phyloP scores from a whole-genome alignment of 345 rosid species.

The Cardiospermum halicacabum region DNA sequence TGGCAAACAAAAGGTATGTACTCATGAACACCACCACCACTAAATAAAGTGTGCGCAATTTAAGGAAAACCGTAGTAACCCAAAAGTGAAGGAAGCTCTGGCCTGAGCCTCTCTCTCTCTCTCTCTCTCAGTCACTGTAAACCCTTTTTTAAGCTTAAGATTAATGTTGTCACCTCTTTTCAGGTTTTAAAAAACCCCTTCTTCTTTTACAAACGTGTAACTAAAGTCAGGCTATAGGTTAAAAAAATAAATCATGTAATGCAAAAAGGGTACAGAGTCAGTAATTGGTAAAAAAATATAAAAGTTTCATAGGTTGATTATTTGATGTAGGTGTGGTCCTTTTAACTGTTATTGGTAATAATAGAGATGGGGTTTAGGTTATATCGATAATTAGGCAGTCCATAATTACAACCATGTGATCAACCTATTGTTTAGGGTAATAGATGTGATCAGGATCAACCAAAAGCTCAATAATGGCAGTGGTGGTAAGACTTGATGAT shows the following conservation, averaged over 20 bases:
- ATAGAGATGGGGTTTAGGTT: not conserved
- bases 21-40: constrained; percentile 17
- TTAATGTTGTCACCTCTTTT: constrained; percentile 18
- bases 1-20: constrained; percentile 3
- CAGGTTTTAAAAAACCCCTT: constrained; percentile 10
- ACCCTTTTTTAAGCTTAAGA: constrained; percentile 15
- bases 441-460: not conserved
- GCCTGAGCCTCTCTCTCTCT: not conserved
- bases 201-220: constrained; percentile 13
- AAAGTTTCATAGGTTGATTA: no score
- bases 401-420: constrained; percentile 10
- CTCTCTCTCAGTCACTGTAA: not conserved
- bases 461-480: not conserved
- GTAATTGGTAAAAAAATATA: constrained; percentile 1
- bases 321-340: no score
- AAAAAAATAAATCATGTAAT: not conserved
- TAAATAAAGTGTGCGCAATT: constrained; percentile 27
- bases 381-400: constrained; percentile 21
- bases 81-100: constrained; percentile 16
- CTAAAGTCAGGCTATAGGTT: constrained; percentile 2
- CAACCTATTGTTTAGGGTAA: not conserved
- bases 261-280: not conserved
- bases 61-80: constrained; percentile 22
- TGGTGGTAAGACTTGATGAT: constrained; percentile 15
- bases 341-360: no score